Base-by-base conservation (phyloP, 495 filamentous ascomycete genomes). In the Penicillium odoratum region DNA sequence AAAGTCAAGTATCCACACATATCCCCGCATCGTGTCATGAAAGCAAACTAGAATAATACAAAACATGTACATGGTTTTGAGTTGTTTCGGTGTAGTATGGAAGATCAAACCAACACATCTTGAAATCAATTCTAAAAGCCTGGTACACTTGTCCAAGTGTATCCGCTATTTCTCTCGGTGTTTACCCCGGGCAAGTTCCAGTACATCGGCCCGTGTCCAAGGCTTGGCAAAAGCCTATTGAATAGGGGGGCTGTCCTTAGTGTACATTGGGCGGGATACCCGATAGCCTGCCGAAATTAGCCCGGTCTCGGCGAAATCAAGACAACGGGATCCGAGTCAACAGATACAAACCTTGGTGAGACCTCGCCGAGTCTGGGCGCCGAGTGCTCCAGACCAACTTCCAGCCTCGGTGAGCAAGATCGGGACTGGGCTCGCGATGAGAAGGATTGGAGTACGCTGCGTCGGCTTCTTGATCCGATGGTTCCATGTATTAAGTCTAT, bases 161-260 rank as follows among this genome's bases (percentile, higher is more conserved):
- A 21, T 21, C 21, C 21, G 21, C 21, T 21, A 21, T 21, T 1
- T 2, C 21, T 21, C 21, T 21, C 21, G 1, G 21, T 21, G 21
- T 21, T 21, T 13, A 36, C 8, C 33, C 33, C 33, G 33, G 8
- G 1, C 8, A 11, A 36, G 26, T 49, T 48, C 31, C 42, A 47
- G 49, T 8, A n/a, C 60, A 36, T 11, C 60, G 62, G 52, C 49
- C 56, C 58, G 56, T 44, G 48, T 48, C n/a, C n/a, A 44, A 38
- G 7, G 13, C 60, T 58, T 54, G 38, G 55, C 60, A 29, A 31
- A 50, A 56, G 45, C 38, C 57, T 47, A 44, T 25, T 34, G 21
- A n/a, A 9, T 60, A 40, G 58, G 53, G 61, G 56, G 18, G 62
- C 60, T 67, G 61, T 58, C 53, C 66, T 58, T 61, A 31, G 54